Percentiles rank a stretch among this genome's conserved stretches.
These are phyloP conservation scores for Sophora flavescens DNA, from an alignment of 306 rosid species.

Conservation along the genomic window DNA sequence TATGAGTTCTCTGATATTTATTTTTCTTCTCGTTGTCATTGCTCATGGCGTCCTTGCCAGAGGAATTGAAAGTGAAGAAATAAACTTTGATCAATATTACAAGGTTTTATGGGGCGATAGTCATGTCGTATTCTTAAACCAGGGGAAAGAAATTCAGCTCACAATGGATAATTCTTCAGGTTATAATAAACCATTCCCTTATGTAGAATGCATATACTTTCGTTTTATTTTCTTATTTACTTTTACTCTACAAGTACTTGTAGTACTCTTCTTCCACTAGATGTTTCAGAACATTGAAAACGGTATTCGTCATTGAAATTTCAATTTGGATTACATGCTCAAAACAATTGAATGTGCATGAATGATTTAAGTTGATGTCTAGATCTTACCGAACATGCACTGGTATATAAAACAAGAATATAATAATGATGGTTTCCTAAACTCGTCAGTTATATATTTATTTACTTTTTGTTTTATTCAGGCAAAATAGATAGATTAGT, in stretches of 20 bases:
- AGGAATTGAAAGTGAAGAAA: background rate
- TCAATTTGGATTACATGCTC: background rate
- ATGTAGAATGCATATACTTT: background rate
- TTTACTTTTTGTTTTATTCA: background rate
- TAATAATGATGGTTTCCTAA: background rate
- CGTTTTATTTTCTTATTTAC: background rate
- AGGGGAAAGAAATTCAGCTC: constrained; percentile 59
- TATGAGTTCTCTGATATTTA: constrained; percentile 43
- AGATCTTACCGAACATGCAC: constrained; percentile 3
- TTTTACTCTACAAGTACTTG: background rate
- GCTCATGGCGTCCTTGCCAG: constrained; percentile 11
- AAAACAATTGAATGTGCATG: background rate
- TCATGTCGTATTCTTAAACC: constrained; percentile 49
- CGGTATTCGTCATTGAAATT: background rate
- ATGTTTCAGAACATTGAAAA: background rate
- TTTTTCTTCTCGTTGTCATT: constrained; percentile 13
- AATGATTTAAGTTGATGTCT: constrained; percentile 17
- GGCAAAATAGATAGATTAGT: no score
- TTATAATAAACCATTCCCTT: constrained; percentile 1
- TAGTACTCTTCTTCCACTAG: no score
- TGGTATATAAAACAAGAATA: background rate
- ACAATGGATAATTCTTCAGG: constrained; percentile 61
- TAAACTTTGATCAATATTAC: constrained; percentile 53
- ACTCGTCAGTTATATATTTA: background rate
- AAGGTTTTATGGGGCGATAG: constrained; percentile 55